Percentiles rank a stretch among this genome's conserved stretches.
These are phyloP conservation scores for Cladorrhinum sp. DNA, from an alignment of 2,329 filamentous ascomycete species.

Conservation along the genomic window DNA sequence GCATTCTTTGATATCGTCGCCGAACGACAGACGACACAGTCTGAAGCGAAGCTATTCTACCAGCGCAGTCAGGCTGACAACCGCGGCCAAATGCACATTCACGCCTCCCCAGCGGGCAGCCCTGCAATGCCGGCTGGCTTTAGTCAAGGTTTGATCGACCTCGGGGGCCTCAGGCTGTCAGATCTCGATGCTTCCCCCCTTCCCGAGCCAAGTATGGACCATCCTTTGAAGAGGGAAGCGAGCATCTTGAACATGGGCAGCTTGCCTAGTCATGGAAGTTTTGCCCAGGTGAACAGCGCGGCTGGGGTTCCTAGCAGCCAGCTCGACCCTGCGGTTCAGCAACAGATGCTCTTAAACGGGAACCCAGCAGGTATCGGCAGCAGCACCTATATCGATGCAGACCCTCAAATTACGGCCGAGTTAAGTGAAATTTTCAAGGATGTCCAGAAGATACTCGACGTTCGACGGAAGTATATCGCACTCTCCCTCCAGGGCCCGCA, in stretches of 20 bases:
- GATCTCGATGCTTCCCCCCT: constrained; percentile 17
- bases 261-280: constrained; percentile 21
- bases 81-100: constrained; percentile 36
- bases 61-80: constrained; percentile 74
- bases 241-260: constrained; percentile 18
- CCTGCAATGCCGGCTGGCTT: constrained; percentile 37
- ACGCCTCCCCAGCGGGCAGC: constrained; percentile 45
- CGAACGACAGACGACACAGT: constrained; percentile 91
- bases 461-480: constrained; percentile 83
- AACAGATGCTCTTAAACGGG: constrained; percentile 35
- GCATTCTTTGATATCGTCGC: constrained; percentile 91
- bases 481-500: constrained; percentile 77
- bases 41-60: constrained; percentile 94
- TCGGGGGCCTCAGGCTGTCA: constrained; percentile 15
- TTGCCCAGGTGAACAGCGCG: constrained; percentile 20
- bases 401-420: constrained; percentile 79
- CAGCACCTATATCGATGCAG: constrained; percentile 66
- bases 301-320: constrained; percentile 8
- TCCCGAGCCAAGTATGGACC: constrained; percentile 16
- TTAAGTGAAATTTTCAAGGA: constrained; percentile 83
- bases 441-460: constrained; percentile 83
- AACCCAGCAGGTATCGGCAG: constrained; percentile 59
- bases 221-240: constrained; percentile 17
- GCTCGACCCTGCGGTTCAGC: constrained; percentile 26
- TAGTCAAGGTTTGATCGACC: constrained; percentile 17